Conservation (phyloP, 306 rosid species). For the Prinsepia uniflora region DNA sequence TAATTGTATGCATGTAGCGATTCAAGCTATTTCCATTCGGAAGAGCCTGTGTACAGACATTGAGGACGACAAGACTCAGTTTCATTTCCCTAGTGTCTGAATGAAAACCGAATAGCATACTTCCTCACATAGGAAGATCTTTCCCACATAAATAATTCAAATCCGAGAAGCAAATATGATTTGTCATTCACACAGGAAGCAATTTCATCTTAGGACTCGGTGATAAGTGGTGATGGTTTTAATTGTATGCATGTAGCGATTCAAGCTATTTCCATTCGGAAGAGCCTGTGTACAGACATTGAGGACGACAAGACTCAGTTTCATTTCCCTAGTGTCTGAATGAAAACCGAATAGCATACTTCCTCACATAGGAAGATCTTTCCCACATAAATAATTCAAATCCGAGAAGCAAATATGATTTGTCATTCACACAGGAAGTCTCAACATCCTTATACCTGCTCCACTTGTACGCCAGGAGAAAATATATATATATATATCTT, state of each 20-base stretch:
- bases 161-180: background rate
- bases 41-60: background rate
- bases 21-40: too few species aligned
- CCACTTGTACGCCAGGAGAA: background rate
- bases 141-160: background rate
- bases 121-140: background rate
- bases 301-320: background rate
- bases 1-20: background rate
- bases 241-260: background rate
- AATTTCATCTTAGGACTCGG: background rate
- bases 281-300: background rate
- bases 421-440: background rate
- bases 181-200: background rate
- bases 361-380: background rate
- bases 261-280: too few species aligned
- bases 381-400: background rate
- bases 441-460: background rate
- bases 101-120: background rate
- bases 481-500: background rate
- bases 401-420: background rate
- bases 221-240: background rate
- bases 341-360: background rate
- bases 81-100: background rate
- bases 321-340: background rate
- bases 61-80: background rate